phyloP scores from a whole-genome alignment of 805 yeast species.

The Saturnispora hagleri region DNA sequence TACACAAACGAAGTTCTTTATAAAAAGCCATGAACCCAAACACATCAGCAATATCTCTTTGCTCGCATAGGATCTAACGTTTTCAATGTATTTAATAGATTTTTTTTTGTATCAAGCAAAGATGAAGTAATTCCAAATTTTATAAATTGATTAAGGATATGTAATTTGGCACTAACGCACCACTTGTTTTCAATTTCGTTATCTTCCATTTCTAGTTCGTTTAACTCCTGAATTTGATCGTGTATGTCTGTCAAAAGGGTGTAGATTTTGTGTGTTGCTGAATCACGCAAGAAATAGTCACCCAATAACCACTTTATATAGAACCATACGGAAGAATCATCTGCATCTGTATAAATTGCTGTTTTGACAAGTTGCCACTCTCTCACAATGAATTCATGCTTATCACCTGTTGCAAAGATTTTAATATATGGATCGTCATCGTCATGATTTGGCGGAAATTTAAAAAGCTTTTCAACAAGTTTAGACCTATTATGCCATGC shows the following conservation, averaged over 20 bases:
- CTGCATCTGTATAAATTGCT: constrained; percentile 88
- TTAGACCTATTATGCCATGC: constrained; percentile 92
- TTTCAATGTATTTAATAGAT: constrained; percentile 34
- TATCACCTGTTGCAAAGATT: constrained; percentile 14
- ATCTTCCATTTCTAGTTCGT: constrained; percentile 66
- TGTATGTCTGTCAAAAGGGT: constrained; percentile 39
- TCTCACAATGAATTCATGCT: constrained; percentile 30
- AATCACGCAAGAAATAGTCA: constrained; percentile 31
- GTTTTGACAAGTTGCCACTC: constrained; percentile 68
- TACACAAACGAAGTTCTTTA: constrained; percentile 22
- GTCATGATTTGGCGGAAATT: constrained; percentile 7
- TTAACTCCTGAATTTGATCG: constrained; percentile 45
- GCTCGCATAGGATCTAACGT: constrained; percentile 56
- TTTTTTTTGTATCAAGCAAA: constrained; percentile 7
- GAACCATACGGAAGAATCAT: constrained; percentile 89
- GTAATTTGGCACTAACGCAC: constrained; percentile 59
- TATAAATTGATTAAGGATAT: constrained; percentile 32
- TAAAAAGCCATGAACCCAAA: constrained; percentile 8
- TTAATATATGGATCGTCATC: constrained; percentile 7
- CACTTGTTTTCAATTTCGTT: constrained; percentile 54
- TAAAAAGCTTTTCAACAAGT: constrained; percentile 47
- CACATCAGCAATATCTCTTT: constrained; percentile 39
- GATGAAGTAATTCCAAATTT: neutral
- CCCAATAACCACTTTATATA: constrained; percentile 73
- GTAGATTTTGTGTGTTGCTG: constrained; percentile 24